Evolutionary conservation across 768 basidiomycete species (phyloP).

Genomic region (Lentinula boryana): DNA sequence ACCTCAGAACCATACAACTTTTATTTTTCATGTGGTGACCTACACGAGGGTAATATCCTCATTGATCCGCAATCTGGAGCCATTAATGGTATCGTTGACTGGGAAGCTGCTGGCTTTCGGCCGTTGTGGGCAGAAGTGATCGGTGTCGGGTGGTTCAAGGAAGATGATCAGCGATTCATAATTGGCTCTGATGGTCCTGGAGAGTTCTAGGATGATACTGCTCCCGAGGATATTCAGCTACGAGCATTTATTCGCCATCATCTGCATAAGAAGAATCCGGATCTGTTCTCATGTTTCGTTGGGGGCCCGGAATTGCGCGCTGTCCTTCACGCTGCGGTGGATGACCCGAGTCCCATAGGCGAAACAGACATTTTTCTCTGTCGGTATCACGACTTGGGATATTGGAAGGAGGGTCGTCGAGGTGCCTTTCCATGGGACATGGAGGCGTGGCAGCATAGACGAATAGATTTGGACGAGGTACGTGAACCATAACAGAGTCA

Average conservation of each 20-base stretch:
- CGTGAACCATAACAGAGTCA: too few species aligned
- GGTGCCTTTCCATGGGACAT: too few species aligned
- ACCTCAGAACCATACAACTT: background rate
- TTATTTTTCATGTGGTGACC: background rate
- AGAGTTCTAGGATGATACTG: slow-evolving; percentile 1
- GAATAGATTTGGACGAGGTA: too few species aligned
- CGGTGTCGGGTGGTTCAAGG: too few species aligned
- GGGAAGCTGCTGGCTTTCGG: too few species aligned
- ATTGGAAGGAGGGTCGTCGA: too few species aligned
- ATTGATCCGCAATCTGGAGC: slow-evolving; percentile 14
- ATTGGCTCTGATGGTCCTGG: too few species aligned
- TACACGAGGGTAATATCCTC: slow-evolving; percentile 13
- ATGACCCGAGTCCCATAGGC: background rate
- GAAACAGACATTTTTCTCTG: background rate
- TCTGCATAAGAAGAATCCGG: slow-evolving; percentile 9
- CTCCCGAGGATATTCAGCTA: background rate
- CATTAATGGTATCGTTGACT: too few species aligned
- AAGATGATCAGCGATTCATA: too few species aligned
- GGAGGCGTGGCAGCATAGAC: too few species aligned
- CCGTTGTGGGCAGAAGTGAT: too few species aligned
- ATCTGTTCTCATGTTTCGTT: slow-evolving; percentile 12
- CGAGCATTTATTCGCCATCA: slow-evolving; percentile 13
- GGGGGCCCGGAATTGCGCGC: slow-evolving; percentile 14
- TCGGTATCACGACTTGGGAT: background rate
- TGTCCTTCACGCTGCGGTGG: slow-evolving; percentile 13